These are phyloP conservation scores for Cichorium intybus DNA, from an alignment of 140 eudicot species.

Conservation along the genomic window DNA sequence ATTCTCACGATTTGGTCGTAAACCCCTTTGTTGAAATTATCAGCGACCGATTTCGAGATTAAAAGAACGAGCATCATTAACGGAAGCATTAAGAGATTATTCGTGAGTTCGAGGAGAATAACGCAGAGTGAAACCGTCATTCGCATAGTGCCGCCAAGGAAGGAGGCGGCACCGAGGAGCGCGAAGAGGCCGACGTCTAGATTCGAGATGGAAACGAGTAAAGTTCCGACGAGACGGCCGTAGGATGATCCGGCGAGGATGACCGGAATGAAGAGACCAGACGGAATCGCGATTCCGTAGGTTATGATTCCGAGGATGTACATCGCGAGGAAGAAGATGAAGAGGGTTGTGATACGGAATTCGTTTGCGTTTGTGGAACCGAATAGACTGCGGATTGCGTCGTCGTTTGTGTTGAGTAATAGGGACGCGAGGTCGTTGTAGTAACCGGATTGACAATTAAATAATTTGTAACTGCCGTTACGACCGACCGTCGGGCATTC, in stretches of 20 bases:
- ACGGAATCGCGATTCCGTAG: slow-evolving; percentile 89
- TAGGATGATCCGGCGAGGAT: slow-evolving; percentile 16
- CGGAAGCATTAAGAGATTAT: slow-evolving; percentile 78
- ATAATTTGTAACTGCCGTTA: slow-evolving; percentile 71
- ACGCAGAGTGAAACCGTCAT: slow-evolving; percentile 90
- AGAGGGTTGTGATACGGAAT: slow-evolving; percentile 60
- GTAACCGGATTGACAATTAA: slow-evolving; percentile 80
- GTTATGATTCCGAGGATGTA: slow-evolving; percentile 77
- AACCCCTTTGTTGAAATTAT: slow-evolving; percentile 69
- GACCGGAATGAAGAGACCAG: slow-evolving; percentile 56
- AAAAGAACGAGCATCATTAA: slow-evolving; percentile 82
- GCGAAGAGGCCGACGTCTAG: slow-evolving; percentile 82
- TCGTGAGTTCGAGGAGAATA: slow-evolving; percentile 83
- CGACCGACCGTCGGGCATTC: slow-evolving; percentile 72
- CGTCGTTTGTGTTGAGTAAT: slow-evolving; percentile 86
- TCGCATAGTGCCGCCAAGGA: slow-evolving; percentile 96
- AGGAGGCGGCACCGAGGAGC: slow-evolving; percentile 87
- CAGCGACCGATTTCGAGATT: slow-evolving; percentile 83
- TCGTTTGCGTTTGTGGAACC: slow-evolving; percentile 42
- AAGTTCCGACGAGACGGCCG: slow-evolving; percentile 39
- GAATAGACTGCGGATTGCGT: slow-evolving; percentile 79
- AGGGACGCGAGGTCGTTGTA: slow-evolving; percentile 98
- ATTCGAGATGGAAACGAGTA: slow-evolving; percentile 47
- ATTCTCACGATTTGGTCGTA: slow-evolving; percentile 77
- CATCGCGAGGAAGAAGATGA: slow-evolving; percentile 49